Evolutionary conservation across 2,329 filamentous ascomycete genomes (phyloP).

Genomic region (Diaporthe citrichinensis): DNA sequence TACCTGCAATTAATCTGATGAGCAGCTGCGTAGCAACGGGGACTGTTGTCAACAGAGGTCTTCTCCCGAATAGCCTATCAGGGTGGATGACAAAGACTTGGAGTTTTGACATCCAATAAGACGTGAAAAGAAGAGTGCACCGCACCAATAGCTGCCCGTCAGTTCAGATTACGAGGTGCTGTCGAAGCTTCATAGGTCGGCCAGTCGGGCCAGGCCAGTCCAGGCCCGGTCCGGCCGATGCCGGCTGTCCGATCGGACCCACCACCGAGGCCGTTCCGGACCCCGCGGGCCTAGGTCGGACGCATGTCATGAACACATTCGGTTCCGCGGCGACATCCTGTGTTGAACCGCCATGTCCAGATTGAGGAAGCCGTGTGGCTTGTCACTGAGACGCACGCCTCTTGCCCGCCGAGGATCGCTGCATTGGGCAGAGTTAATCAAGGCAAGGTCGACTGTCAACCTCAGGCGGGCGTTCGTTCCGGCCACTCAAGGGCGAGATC

Average conservation of each 20-base stretch:
- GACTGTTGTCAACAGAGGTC: not conserved
- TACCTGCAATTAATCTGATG: no score
- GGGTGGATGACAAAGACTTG: not conserved
- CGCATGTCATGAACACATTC: not conserved
- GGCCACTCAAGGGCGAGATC: conserved; percentile 5
- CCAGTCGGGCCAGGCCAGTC: not conserved
- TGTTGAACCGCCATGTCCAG: not conserved
- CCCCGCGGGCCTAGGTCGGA: conserved; percentile 3
- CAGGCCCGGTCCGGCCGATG: conserved; percentile 24
- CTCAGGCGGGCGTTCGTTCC: not conserved
- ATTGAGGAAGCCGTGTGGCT: not conserved
- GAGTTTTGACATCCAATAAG: not conserved
- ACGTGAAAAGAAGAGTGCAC: not conserved
- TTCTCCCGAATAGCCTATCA: not conserved
- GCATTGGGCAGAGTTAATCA: not conserved
- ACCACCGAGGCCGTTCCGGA: conserved; percentile 3
- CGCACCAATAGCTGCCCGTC: not conserved
- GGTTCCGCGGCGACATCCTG: not conserved
- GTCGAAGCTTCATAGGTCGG: not conserved
- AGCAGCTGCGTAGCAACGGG: not conserved
- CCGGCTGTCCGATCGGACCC: conserved; percentile 22
- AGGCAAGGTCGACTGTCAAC: conserved; percentile 11
- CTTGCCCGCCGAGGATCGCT: not conserved
- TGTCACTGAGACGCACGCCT: not conserved
- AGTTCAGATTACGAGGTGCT: not conserved